A percentile compares a stretch with the other conserved stretches of the same genome.
Evolutionary conservation across 2,329 filamentous ascomycete species (phyloP).

Genomic region (Plenodomus tracheiphilus): DNA sequence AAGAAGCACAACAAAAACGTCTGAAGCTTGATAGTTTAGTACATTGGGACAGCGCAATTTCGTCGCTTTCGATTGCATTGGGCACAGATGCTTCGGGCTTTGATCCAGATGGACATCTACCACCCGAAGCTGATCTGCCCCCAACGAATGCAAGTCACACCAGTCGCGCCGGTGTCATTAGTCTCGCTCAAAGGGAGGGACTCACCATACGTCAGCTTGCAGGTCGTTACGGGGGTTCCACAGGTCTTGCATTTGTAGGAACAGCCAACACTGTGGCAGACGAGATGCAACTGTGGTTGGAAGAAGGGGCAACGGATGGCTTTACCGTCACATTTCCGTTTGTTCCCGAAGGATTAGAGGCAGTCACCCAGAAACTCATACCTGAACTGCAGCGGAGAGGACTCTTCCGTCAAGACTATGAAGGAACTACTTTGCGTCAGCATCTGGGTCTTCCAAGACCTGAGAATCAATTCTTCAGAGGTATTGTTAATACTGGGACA

Average conservation of each 20-base stretch:
- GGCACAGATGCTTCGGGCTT: conserved; percentile 64
- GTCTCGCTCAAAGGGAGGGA: conserved; percentile 51
- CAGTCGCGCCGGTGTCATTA: conserved; percentile 15
- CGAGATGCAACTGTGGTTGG: conserved; percentile 66
- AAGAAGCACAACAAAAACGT: conserved; percentile 66
- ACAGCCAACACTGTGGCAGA: conserved; percentile 66
- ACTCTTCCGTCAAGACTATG: conserved; percentile 52
- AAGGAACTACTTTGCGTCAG: conserved; percentile 57
- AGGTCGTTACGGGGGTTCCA: conserved; percentile 58
- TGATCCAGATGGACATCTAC: conserved; percentile 56
- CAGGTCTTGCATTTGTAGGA: conserved; percentile 62
- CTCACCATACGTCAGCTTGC: conserved; percentile 72
- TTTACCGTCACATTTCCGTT: conserved; percentile 63
- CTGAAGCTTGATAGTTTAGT: conserved; percentile 51
- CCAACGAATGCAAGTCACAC: conserved; percentile 43
- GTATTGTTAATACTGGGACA: too few species aligned
- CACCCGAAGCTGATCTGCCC: conserved; percentile 48
- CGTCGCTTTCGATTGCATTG: conserved; percentile 62
- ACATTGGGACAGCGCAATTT: conserved; percentile 64
- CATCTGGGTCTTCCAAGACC: conserved; percentile 58
- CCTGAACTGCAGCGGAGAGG: conserved; percentile 27
- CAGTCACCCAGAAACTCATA: conserved; percentile 24
- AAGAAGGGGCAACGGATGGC: conserved; percentile 69
- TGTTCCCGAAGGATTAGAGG: conserved; percentile 25
- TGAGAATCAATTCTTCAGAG: conserved; percentile 45